A percentile compares a stretch with the other conserved stretches of the same genome.
phyloP scores from a whole-genome alignment of 1,284 basidiomycete species.

The Boletus albobrunnescens region DNA sequence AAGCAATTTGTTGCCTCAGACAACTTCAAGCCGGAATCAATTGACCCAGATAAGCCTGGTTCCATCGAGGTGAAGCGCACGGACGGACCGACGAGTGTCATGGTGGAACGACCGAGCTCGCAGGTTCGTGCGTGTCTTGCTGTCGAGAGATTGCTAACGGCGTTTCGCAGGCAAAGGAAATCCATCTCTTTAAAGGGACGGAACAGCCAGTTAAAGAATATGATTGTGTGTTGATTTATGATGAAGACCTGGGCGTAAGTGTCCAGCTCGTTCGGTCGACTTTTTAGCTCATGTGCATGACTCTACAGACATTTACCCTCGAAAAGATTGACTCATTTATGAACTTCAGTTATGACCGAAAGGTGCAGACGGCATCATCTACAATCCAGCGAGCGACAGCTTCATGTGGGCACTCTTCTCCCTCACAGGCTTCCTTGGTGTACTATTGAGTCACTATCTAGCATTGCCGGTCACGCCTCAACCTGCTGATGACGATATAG shows the following conservation, averaged over 20 bases:
- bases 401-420: slow-evolving; percentile 41
- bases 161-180: slow-evolving; percentile 45
- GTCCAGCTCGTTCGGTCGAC: not conserved
- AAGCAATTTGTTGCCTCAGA: slow-evolving; percentile 39
- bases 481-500: slow-evolving; percentile 22
- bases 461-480: slow-evolving; percentile 18
- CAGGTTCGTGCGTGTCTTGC: slow-evolving; percentile 40
- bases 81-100: slow-evolving; percentile 46
- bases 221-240: slow-evolving; percentile 74
- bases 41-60: slow-evolving; percentile 61
- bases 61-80: slow-evolving; percentile 54
- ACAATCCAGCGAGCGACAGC: slow-evolving; percentile 35
- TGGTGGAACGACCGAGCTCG: slow-evolving; percentile 58
- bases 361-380: slow-evolving; percentile 32
- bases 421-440: not conserved
- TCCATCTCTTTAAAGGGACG: slow-evolving; percentile 52
- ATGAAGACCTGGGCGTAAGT: slow-evolving; percentile 64
- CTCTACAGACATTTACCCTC: slow-evolving; percentile 57
- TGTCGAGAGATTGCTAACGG: slow-evolving; percentile 5
- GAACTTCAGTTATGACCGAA: slow-evolving; percentile 49
- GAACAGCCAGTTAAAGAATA: slow-evolving; percentile 58
- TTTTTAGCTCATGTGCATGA: slow-evolving; percentile 5
- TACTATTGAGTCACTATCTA: slow-evolving; percentile 12
- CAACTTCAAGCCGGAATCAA: slow-evolving; percentile 67
- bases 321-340: slow-evolving; percentile 71